These are phyloP conservation scores for Drechslera avenae DNA, from an alignment of 2,329 filamentous ascomycete genomes.

Conservation along the genomic window DNA sequence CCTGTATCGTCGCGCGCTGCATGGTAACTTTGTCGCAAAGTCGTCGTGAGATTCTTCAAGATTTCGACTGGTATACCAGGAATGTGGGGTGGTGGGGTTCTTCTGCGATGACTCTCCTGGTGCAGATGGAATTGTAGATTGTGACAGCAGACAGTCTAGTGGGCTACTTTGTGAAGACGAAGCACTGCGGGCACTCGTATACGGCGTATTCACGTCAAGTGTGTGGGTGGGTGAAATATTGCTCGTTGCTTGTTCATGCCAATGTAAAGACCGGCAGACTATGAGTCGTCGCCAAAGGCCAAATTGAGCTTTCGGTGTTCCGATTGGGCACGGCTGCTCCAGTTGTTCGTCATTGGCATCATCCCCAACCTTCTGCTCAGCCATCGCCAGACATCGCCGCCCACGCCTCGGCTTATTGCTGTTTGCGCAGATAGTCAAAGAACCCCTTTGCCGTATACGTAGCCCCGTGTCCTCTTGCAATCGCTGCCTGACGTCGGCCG, in stretches of 20 bases:
- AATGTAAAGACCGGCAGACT: slow-evolving; percentile 3
- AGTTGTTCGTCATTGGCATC: slow-evolving; percentile 19
- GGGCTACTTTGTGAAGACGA: background rate
- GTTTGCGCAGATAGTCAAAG: background rate
- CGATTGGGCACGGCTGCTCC: slow-evolving; percentile 15
- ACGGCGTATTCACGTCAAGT: background rate
- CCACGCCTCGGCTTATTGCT: slow-evolving; percentile 9
- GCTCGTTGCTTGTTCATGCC: slow-evolving; percentile 8
- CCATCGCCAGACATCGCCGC: slow-evolving; percentile 1
- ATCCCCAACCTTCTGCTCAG: slow-evolving; percentile 42
- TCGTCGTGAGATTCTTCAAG: background rate
- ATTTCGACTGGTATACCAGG: slow-evolving; percentile 5
- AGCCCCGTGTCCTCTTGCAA: background rate
- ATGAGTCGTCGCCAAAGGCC: slow-evolving; percentile 12
- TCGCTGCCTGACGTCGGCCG: background rate
- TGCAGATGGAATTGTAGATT: background rate
- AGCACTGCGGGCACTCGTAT: background rate
- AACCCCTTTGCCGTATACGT: background rate
- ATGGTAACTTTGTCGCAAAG: slow-evolving; percentile 22
- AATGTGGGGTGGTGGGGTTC: slow-evolving; percentile 31
- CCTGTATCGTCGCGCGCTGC: slow-evolving; percentile 48
- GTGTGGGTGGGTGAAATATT: slow-evolving; percentile 3
- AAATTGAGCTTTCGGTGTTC: slow-evolving; percentile 14
- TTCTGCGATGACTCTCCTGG: slow-evolving; percentile 1
- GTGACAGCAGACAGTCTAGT: background rate